Conservation (phyloP, 352 stramenopile species). For the Globisporangium iwayamae region DNA sequence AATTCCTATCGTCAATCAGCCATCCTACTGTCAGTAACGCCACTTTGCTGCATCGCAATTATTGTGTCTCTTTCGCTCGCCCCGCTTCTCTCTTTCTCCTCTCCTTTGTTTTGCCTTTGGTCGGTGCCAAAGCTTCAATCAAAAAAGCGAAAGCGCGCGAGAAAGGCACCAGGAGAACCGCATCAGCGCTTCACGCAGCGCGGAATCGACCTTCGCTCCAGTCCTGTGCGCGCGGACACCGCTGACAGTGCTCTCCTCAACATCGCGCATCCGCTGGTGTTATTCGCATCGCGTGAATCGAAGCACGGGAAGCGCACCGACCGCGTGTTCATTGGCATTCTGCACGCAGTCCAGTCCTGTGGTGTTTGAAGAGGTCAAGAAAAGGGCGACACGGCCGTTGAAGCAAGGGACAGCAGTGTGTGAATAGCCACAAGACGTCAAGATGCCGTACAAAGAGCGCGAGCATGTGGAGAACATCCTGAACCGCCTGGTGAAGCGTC, state of each 20-base stretch:
- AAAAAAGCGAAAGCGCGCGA: conserved; percentile 2
- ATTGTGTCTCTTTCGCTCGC: background rate
- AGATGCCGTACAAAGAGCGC: conserved; percentile 39
- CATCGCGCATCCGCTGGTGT: background rate
- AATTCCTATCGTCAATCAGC: background rate
- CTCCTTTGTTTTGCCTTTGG: background rate
- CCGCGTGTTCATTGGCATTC: background rate
- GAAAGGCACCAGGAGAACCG: background rate
- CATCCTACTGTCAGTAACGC: background rate
- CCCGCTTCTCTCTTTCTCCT: conserved; percentile 1
- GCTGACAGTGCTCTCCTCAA: background rate
- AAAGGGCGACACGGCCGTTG: background rate
- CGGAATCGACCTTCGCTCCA: conserved; percentile 1
- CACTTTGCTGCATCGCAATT: background rate
- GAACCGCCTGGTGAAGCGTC: conserved; percentile 53
- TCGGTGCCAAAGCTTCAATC: conserved; percentile 10
- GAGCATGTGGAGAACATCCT: conserved; percentile 67
- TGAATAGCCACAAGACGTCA: background rate
- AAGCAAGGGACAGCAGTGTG: background rate
- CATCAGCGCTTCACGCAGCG: conserved; percentile 4
- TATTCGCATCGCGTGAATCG: background rate
- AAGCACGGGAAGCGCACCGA: background rate
- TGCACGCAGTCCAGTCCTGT: background rate
- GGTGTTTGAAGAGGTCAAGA: conserved; percentile 3
- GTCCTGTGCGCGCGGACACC: background rate